phyloP scores from a whole-genome alignment of 257 asterid species.

The Solanum verrucosum region DNA sequence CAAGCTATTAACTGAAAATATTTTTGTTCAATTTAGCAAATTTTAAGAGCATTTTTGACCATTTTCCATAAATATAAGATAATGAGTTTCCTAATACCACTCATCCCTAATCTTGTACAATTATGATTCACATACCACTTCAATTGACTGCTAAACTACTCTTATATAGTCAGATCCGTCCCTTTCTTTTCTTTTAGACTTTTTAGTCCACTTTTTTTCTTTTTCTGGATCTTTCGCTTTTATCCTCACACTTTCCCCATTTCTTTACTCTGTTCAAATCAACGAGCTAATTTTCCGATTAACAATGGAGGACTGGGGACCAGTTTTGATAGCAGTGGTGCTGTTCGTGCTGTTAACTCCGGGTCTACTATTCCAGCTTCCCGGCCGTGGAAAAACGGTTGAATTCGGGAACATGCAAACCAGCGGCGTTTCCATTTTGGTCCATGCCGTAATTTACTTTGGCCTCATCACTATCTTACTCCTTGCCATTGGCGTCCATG shows the following conservation, averaged over 20 bases:
- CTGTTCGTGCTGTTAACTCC: neutral
- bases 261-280: neutral
- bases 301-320: neutral
- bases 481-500: neutral
- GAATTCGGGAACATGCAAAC: slow-evolving; percentile 1
- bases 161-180: neutral
- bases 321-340: neutral
- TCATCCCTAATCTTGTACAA: neutral
- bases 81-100: neutral
- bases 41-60: neutral
- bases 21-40: neutral
- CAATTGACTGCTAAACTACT: neutral
- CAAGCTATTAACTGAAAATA: too few species aligned
- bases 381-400: neutral
- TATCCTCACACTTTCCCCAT: neutral
- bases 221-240: neutral
- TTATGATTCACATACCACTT: neutral
- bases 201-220: neutral
- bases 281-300: neutral
- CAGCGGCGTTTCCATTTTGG: neutral
- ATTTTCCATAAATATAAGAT: too few species aligned
- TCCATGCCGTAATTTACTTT: neutral
- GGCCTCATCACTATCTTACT: neutral
- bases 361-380: neutral
- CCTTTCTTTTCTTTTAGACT: neutral